Evolutionary conservation across 176 grass and related monocot genomes (phyloP).

Genomic region (Chrysopogon serrulatus): DNA sequence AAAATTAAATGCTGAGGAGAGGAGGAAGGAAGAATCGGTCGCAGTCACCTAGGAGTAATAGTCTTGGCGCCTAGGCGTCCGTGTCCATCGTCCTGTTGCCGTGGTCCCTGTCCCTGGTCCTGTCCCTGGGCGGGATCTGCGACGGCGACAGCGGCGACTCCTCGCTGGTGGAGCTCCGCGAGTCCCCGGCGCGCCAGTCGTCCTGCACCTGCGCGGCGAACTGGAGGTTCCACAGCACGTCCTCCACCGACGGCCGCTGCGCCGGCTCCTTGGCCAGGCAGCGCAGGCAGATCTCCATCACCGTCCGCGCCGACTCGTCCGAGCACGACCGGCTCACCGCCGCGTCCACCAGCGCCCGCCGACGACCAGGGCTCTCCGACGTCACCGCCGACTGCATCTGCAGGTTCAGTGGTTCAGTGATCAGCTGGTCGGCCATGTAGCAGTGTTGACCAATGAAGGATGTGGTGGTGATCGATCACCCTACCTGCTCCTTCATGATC

Average conservation of each 20-base stretch:
- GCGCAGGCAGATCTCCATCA: constrained; percentile 76
- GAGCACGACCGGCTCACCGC: constrained; percentile 44
- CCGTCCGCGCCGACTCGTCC: constrained; percentile 68
- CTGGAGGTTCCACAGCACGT: constrained; percentile 96
- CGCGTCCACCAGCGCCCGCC: constrained; percentile 45
- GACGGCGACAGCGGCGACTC: constrained; percentile 52
- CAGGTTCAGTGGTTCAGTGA: not conserved
- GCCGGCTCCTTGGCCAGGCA: constrained; percentile 72
- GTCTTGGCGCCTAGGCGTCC: too few relatives aligned
- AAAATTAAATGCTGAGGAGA: too few relatives aligned
- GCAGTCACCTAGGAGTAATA: too few relatives aligned
- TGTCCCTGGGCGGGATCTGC: too few relatives aligned
- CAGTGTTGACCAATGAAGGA: too few relatives aligned
- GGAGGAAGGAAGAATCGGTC: too few relatives aligned
- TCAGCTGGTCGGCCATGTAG: too few relatives aligned
- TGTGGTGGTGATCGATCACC: not conserved
- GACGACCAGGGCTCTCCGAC: constrained; percentile 35
- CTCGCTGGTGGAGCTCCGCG: constrained; percentile 37
- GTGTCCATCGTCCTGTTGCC: too few relatives aligned
- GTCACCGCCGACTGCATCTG: constrained; percentile 66
- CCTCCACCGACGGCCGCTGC: constrained; percentile 75
- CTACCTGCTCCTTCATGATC: constrained; percentile 68
- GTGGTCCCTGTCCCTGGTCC: not conserved
- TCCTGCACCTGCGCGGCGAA: constrained; percentile 90
- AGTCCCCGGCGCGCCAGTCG: constrained; percentile 54